phyloP scores from a whole-genome alignment of 1,284 basidiomycete species.

The Xerocomus amazonicus region DNA sequence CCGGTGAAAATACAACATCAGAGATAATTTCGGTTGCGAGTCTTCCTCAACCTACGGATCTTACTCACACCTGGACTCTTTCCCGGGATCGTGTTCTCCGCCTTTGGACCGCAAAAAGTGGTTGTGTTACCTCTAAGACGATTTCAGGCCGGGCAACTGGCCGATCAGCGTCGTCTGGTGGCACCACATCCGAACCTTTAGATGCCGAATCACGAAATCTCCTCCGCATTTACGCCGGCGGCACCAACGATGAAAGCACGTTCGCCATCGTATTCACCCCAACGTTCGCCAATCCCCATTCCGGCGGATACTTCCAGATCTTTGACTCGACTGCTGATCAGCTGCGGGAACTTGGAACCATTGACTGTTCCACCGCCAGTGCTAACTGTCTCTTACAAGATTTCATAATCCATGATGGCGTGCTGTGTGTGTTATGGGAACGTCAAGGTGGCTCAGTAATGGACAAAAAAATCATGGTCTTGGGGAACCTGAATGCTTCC shows the following conservation, averaged over 20 bases:
- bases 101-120: conserved; percentile 73
- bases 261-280: conserved; percentile 64
- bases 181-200: conserved; percentile 45
- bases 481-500: conserved; percentile 36
- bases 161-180: conserved; percentile 25
- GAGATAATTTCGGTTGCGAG: conserved; percentile 67
- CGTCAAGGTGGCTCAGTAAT: conserved; percentile 70
- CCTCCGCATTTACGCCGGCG: conserved; percentile 51
- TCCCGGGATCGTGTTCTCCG: conserved; percentile 85
- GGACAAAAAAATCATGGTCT: conserved; percentile 49
- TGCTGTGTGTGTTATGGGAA: conserved; percentile 71
- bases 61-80: conserved; percentile 75
- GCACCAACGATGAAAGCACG: conserved; percentile 41
- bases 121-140: conserved; percentile 60
- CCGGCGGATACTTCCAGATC: conserved; percentile 70
- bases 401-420: conserved; percentile 54
- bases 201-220: conserved; percentile 58
- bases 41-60: conserved; percentile 68
- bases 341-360: conserved; percentile 50
- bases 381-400: conserved; percentile 72
- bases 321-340: conserved; percentile 52
- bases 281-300: conserved; percentile 53
- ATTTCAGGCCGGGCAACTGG: conserved; percentile 34
- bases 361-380: conserved; percentile 57
- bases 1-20: conserved; percentile 42